Conservation (phyloP, 2,329 filamentous ascomycete species). For the Exophiala calicioides region DNA sequence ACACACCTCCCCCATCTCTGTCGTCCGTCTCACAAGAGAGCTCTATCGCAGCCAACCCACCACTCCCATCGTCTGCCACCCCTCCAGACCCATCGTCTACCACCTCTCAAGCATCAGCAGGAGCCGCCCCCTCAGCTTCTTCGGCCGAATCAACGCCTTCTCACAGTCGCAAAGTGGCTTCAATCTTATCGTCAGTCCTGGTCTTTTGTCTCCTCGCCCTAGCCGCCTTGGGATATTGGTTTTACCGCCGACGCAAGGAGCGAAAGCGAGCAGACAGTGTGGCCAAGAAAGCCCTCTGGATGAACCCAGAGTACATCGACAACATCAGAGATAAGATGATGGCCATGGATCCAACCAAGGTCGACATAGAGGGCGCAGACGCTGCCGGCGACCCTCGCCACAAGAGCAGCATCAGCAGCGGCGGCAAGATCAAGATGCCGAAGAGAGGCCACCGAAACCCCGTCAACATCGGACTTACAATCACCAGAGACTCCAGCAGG, state of each 20-base stretch:
- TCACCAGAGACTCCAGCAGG: not conserved
- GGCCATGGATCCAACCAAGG: constrained; percentile 10
- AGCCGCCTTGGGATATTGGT: constrained; percentile 6
- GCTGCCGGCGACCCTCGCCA: not conserved
- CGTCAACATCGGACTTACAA: not conserved
- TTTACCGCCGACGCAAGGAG: constrained; percentile 6
- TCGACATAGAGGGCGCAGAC: constrained; percentile 1
- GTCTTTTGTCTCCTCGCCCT: not conserved
- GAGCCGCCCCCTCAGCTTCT: too few species aligned
- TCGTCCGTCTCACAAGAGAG: too few species aligned
- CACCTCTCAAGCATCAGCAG: too few species aligned
- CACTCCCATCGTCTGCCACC: too few species aligned
- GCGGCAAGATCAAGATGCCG: not conserved
- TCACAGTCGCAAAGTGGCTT: too few species aligned
- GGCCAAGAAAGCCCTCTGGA: constrained; percentile 9
- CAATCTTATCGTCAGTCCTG: not conserved
- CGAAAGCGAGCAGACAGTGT: constrained; percentile 6
- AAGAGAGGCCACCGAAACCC: not conserved
- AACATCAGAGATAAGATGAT: constrained; percentile 8
- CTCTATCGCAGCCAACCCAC: too few species aligned
- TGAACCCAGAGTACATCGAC: constrained; percentile 14
- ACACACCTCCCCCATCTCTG: too few species aligned
- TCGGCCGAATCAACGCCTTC: too few species aligned
- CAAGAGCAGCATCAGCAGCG: not conserved
- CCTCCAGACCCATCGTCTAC: too few species aligned